These are phyloP conservation scores for Erigeron philadelphicus DNA, from an alignment of 140 eudicot genomes.

Conservation along the genomic window DNA sequence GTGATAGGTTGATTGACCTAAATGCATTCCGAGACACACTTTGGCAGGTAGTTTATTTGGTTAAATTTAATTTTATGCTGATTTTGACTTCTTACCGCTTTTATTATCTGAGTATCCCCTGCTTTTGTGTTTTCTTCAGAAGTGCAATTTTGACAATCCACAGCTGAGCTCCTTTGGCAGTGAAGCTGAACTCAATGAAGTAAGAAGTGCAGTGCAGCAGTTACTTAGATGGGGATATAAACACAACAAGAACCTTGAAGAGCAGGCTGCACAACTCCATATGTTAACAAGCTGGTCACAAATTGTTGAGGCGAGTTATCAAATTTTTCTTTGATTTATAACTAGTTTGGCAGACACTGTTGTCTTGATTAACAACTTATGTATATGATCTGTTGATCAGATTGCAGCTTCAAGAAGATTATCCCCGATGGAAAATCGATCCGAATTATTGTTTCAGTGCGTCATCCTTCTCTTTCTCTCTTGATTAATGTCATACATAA, in stretches of 20 bases:
- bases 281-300: conserved; percentile 97
- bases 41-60: conserved; percentile 61
- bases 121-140: conserved; percentile 32
- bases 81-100: conserved; percentile 5
- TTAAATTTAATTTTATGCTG: neutral
- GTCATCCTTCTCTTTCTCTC: conserved; percentile 22
- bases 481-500: neutral
- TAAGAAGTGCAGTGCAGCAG: conserved; percentile 66
- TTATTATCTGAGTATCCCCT: neutral
- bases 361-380: conserved; percentile 9
- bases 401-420: conserved; percentile 76
- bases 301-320: conserved; percentile 63
- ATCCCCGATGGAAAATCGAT: conserved; percentile 63
- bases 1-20: conserved; percentile 79
- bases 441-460: conserved; percentile 78
- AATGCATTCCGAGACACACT: conserved; percentile 78
- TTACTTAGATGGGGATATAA: conserved; percentile 91
- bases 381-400: conserved; percentile 31
- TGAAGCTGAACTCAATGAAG: conserved; percentile 72
- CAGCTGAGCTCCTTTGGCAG: conserved; percentile 57
- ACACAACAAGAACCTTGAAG: conserved; percentile 96
- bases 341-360: neutral
- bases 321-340: neutral
- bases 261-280: conserved; percentile 97
- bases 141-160: conserved; percentile 51